Base-by-base conservation (phyloP, 1,284 basidiomycete genomes). In the Boletus holoroseus region DNA sequence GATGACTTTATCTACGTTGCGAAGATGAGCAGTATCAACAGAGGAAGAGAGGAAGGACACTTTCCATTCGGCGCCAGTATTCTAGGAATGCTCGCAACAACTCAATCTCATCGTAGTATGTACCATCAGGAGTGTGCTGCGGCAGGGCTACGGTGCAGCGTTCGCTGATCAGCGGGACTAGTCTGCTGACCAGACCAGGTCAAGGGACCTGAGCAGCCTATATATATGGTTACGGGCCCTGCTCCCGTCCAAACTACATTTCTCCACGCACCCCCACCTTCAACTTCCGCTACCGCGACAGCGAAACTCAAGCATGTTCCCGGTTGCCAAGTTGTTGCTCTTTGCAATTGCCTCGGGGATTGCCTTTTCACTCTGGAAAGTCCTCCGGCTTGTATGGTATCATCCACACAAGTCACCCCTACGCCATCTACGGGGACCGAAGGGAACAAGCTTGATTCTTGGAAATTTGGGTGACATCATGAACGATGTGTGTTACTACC, bases 401-500 rank as follows among this genome's bases (percentile, higher is more conserved):
- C 16, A 16, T n/a, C 7, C 13, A 6, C 15, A 15, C 32, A 32
- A 7, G 9, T 58, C 47, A 5, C 16, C 53, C 7, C 36, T 57
- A 5, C 57, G 57, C 24, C 37, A 43, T 24, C 22, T 59, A 5
- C 48, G 27, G 0, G 54, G 53, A 20, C 55, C 55, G 13, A 59
- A 44, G 30, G 34, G 40, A 13, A 41, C 47, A 12, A 53, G 27
- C 35, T 35, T 32, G 27, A 32, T 57, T 12, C 42, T 53, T 12
- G 57, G 55, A 32, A 52, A 56, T 30, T 1, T 48, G 3, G 3
- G 4, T 12, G 57, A 59, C 0, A 1, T 59, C 8, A 15, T 15
- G 1, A 22, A 39, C 3, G 49, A 59, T 12, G 57, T 56, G 7
- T 7, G 57, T 57, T 18, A 3, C 6, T 35, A 11, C 20, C 9